A percentile compares a stretch with the other conserved stretches of the same genome.
Conservation (phyloP, 2,329 filamentous ascomycete species). For the Phyllosticta capitalensis region DNA sequence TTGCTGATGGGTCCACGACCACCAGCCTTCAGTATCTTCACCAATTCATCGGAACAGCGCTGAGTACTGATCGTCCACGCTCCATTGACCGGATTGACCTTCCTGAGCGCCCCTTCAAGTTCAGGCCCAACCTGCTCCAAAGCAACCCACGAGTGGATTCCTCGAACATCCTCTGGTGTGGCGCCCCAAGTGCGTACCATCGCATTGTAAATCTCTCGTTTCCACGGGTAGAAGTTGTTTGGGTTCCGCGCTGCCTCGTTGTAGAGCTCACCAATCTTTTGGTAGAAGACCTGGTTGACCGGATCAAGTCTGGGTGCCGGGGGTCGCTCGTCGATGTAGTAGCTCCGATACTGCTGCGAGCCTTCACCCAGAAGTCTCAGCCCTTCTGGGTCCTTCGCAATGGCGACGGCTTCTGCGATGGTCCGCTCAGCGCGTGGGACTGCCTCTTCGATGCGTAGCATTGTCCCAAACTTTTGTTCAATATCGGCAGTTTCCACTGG, state of each 20-base stretch:
- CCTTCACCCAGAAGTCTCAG: conserved; percentile 48
- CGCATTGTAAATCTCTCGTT: neutral
- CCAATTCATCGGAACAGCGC: neutral
- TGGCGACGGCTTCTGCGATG: neutral
- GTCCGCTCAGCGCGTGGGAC: neutral
- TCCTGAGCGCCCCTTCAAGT: neutral
- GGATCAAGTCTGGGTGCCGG: neutral
- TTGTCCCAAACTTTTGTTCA: neutral
- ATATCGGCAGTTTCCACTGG: neutral
- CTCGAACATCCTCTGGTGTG: neutral
- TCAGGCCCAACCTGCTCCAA: neutral
- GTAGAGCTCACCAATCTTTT: conserved; percentile 27
- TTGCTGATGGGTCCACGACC: neutral
- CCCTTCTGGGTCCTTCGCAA: conserved; percentile 52
- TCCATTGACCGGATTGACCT: neutral
- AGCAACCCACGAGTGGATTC: neutral
- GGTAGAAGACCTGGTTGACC: neutral
- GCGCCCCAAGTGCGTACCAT: neutral
- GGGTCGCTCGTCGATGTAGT: conserved; percentile 22
- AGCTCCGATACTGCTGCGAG: conserved; percentile 70
- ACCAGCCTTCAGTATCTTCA: neutral
- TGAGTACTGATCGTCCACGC: neutral
- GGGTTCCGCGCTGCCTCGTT: conserved; percentile 64
- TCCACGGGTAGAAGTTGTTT: conserved; percentile 35
- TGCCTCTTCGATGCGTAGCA: neutral